Conservation (phyloP, 106 monocot genomes). For the Xerophyta viscosa region DNA sequence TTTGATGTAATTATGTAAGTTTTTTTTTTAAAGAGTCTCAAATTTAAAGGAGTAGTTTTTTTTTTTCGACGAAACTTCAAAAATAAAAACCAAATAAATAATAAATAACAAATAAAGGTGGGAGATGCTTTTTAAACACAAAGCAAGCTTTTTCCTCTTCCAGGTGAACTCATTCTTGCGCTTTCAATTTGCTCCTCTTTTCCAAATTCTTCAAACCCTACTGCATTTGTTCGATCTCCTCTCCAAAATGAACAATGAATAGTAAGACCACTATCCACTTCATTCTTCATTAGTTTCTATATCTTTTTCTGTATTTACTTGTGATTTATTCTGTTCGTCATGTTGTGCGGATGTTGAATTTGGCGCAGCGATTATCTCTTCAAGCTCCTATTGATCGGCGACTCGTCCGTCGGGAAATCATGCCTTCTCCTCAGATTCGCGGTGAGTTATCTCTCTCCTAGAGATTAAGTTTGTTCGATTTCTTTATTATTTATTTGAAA, state of each 20-base stretch:
- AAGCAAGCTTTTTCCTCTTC: too few species aligned
- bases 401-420: conserved; percentile 85
- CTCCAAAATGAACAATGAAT: conserved; percentile 16
- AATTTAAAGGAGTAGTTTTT: too few species aligned
- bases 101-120: too few species aligned
- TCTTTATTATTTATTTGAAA: neutral
- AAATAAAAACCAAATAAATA: too few species aligned
- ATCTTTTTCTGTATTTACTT: neutral
- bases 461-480: neutral
- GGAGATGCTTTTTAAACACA: too few species aligned
- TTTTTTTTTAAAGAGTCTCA: too few species aligned
- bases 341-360: neutral
- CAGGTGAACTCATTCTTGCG: too few species aligned
- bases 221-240: neutral
- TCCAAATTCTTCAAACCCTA: neutral
- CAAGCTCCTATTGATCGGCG: conserved; percentile 86
- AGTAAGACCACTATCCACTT: conserved; percentile 13
- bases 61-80: too few species aligned
- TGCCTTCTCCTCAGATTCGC: conserved; percentile 84
- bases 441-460: conserved; percentile 23
- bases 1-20: too few species aligned
- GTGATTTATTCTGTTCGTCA: neutral
- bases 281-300: neutral
- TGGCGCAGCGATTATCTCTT: conserved; percentile 73
- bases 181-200: neutral